Percentiles rank a stretch among this genome's conserved stretches.
Evolutionary conservation across 2,329 filamentous ascomycete genomes (phyloP).

Genomic region (Aspergillus proliferans): DNA sequence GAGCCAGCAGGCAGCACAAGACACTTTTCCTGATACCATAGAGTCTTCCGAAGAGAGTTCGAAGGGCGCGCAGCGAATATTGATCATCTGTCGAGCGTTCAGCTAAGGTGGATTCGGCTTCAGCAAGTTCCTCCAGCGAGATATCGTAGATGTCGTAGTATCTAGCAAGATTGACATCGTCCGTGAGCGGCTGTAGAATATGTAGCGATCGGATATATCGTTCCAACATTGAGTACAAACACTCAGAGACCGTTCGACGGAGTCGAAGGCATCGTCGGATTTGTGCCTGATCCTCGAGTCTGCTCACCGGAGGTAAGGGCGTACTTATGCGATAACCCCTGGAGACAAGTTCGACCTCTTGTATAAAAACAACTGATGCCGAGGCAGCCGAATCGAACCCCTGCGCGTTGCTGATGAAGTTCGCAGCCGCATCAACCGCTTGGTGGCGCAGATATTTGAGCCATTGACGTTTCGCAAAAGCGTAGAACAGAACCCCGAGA

Average conservation of each 20-base stretch:
- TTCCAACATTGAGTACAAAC: conserved; percentile 63
- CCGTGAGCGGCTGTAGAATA: conserved; percentile 64
- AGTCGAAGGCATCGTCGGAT: conserved; percentile 72
- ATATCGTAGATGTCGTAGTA: conserved; percentile 88
- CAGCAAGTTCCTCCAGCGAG: conserved; percentile 64
- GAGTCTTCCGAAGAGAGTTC: conserved; percentile 73
- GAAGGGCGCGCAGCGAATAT: conserved; percentile 72
- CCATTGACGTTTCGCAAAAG: conserved; percentile 73
- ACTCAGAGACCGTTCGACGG: conserved; percentile 65
- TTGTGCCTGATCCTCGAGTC: conserved; percentile 78
- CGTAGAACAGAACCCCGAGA: conserved; percentile 57
- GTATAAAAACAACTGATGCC: conserved; percentile 73
- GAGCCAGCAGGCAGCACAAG: conserved; percentile 78
- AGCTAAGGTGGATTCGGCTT: conserved; percentile 60
- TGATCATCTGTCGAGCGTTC: conserved; percentile 66
- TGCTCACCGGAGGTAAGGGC: conserved; percentile 83
- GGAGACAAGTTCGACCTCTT: conserved; percentile 93
- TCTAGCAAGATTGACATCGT: conserved; percentile 77
- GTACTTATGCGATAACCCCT: conserved; percentile 83
- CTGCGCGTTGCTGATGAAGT: conserved; percentile 68
- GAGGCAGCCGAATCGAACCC: conserved; percentile 72
- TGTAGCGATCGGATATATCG: conserved; percentile 65
- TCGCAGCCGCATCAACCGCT: conserved; percentile 61
- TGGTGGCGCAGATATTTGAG: conserved; percentile 70
- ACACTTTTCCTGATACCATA: conserved; percentile 77